Base-by-base conservation (phyloP, 768 basidiomycete species). In the Termitomyces eurrhizus region DNA sequence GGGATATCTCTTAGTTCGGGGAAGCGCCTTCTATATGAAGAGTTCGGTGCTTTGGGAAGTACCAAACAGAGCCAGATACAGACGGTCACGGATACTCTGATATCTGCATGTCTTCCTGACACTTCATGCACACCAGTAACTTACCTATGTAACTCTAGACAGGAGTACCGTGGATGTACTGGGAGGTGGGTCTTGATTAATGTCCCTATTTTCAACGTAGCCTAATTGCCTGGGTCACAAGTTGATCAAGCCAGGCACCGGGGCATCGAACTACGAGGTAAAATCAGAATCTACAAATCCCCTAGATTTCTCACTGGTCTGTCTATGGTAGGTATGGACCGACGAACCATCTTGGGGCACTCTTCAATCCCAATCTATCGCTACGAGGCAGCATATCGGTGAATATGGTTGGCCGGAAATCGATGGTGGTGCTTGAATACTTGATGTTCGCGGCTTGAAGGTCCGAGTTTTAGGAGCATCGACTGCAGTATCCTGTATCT, bases 11-110 rank as follows among this genome's bases (percentile, higher is more conserved):
- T 72, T 66, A 62, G 70, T 62, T 61, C 72, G 68, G 66, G 77
- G 67, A 64, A 72, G 60, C 56, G 77, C 61, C 26, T 77, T 70
- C 42, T 78, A 64, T 72, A 77, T 71, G 62, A 77, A 69, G 62
- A 78, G 66, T 62, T 74, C 66, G 60, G 74, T 66, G 61, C 77
- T 59, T 24, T 74, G 68, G 67, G 79, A 72, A 69, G 76, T 68
- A 65, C 70, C 71, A 52, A 75, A 72, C 64, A 79, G 68, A 59
- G 74, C 63, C 46, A 79, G 48, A 78, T 74, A 44, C 75, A 77
- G 32, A 70, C 70, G 3, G 75, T 72, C 45, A 77, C 76, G 14
- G 70, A 75, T 61, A 74, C 62, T 54, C 68, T 77, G 21, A 76
- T 73, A 4, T 74, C 75, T 53, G 65, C 74, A 67, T 5, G 71